A percentile compares a stretch with the other conserved stretches of the same genome.
These are phyloP conservation scores for Eimeria maxima DNA, from an alignment of 169 alveolate species.

Conservation along the genomic window DNA sequence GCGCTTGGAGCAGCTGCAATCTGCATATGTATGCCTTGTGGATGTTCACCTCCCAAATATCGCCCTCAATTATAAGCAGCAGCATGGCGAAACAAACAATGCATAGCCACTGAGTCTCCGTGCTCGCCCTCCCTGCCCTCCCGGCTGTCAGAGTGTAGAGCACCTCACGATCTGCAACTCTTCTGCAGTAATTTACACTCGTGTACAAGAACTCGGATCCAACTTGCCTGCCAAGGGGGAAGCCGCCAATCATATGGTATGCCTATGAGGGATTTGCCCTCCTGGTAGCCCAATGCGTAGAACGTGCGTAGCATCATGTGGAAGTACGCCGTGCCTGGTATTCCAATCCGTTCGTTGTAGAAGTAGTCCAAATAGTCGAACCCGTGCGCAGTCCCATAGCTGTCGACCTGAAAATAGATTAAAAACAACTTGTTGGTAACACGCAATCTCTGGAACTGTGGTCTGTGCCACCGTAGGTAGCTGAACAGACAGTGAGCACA, in stretches of 20 bases:
- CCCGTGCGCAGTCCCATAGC: conserved; percentile 78
- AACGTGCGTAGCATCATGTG: conserved; percentile 68
- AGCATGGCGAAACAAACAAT: neutral
- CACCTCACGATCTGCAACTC: neutral
- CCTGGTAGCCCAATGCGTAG: conserved; percentile 42
- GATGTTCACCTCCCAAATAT: neutral
- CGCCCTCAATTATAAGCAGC: neutral
- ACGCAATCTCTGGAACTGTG: neutral
- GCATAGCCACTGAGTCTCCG: neutral
- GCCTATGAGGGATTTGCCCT: conserved; percentile 67
- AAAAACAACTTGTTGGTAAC: neutral
- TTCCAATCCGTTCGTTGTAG: conserved; percentile 75
- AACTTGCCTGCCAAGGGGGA: conserved; percentile 82
- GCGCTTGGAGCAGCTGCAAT: neutral
- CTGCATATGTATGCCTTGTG: neutral
- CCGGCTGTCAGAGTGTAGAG: neutral
- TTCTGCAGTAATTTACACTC: neutral
- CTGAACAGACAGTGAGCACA: neutral
- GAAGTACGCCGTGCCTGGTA: conserved; percentile 80
- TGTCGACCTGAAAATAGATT: conserved; percentile 62
- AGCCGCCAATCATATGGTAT: conserved; percentile 83
- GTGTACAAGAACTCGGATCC: neutral
- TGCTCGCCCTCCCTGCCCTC: neutral
- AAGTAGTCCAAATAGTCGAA: conserved; percentile 79
- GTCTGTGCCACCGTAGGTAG: neutral